phyloP scores from a whole-genome alignment of 805 yeast species.

The Metschnikowia orientalis region DNA sequence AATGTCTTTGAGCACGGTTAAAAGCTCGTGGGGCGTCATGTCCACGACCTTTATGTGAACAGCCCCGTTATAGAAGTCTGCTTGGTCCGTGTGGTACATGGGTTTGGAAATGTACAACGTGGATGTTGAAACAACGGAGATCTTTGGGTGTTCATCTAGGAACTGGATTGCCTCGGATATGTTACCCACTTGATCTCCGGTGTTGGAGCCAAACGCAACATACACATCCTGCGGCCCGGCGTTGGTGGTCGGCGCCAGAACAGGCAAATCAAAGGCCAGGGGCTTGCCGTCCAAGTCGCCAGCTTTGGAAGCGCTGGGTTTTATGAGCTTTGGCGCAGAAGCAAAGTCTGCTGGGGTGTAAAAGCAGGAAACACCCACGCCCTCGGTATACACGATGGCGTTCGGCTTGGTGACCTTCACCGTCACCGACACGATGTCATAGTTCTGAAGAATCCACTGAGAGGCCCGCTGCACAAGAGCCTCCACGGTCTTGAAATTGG shows the following conservation, averaged over 20 bases:
- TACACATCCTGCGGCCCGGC: slow-evolving; percentile 48
- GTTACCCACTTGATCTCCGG: slow-evolving; percentile 65
- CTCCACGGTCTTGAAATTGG: slow-evolving; percentile 88
- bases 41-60: slow-evolving; percentile 58
- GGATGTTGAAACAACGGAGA: slow-evolving; percentile 59
- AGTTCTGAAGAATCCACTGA: slow-evolving; percentile 45
- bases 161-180: slow-evolving; percentile 52
- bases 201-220: slow-evolving; percentile 87
- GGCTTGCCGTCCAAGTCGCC: slow-evolving; percentile 8
- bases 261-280: slow-evolving; percentile 31
- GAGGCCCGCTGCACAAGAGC: slow-evolving; percentile 78
- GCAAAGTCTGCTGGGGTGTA: slow-evolving; percentile 44
- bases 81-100: slow-evolving; percentile 82
- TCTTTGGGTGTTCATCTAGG: slow-evolving; percentile 32
- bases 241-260: slow-evolving; percentile 8
- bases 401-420: slow-evolving; percentile 81
- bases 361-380: slow-evolving; percentile 79
- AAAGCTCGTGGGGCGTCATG: slow-evolving; percentile 56
- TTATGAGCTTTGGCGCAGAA: slow-evolving; percentile 15
- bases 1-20: slow-evolving; percentile 61
- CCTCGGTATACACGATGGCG: slow-evolving; percentile 80
- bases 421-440: slow-evolving; percentile 31
- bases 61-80: slow-evolving; percentile 81
- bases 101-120: slow-evolving; percentile 86
- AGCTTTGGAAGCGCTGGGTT: slow-evolving; percentile 12